A percentile compares a stretch with the other conserved stretches of the same genome.
Evolutionary conservation across 2,329 filamentous ascomycete species (phyloP).

Genomic region (Helotiales sp.): DNA sequence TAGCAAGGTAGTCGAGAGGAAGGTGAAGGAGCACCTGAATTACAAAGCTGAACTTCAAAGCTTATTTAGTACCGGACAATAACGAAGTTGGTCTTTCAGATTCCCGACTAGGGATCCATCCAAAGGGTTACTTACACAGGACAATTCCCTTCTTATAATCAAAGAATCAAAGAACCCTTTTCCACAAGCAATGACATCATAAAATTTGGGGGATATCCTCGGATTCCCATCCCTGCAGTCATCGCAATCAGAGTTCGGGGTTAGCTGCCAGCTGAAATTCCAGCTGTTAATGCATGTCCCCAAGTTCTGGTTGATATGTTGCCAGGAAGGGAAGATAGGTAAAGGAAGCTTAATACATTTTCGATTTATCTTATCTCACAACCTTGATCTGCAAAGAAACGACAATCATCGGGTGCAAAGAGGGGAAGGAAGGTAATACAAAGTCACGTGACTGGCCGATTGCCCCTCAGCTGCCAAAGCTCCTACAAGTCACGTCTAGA

Average conservation of each 20-base stretch:
- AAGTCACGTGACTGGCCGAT: neutral
- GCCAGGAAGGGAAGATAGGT: neutral
- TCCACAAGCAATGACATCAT: too few relatives aligned
- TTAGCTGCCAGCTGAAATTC: too few relatives aligned
- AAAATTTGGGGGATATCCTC: too few relatives aligned
- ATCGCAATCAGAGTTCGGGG: too few relatives aligned
- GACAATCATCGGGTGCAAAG: neutral
- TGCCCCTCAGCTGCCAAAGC: conserved; percentile 11
- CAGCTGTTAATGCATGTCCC: too few relatives aligned
- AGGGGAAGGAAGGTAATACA: conserved; percentile 8
- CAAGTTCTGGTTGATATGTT: neutral
- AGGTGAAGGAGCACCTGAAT: neutral
- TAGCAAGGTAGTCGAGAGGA: neutral
- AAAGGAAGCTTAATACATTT: neutral
- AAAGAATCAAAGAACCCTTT: too few relatives aligned
- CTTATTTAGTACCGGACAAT: too few relatives aligned
- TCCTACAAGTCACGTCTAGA: conserved; percentile 6
- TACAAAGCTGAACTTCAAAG: neutral
- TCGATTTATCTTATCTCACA: neutral
- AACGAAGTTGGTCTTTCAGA: too few relatives aligned
- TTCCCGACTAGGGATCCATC: too few relatives aligned
- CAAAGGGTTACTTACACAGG: too few relatives aligned
- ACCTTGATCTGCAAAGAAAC: neutral
- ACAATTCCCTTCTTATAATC: too few relatives aligned
- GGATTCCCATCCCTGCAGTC: too few relatives aligned